A percentile compares a stretch with the other conserved stretches of the same genome.
Conservation (phyloP, 2,329 filamentous ascomycete genomes). For the Rhytidhysteron rufulum region DNA sequence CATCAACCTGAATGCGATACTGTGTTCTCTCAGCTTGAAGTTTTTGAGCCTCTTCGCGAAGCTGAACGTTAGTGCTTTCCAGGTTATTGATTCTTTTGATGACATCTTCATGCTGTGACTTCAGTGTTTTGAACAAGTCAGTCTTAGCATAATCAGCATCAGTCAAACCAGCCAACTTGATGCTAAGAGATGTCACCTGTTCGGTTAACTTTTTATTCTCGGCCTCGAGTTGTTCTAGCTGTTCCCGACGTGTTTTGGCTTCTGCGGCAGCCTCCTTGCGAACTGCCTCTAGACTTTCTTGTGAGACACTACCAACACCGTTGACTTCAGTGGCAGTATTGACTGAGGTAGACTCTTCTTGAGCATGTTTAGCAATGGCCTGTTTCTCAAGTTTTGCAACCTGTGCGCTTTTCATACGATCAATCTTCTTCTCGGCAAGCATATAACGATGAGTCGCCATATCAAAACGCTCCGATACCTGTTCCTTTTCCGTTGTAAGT, state of each 20-base stretch:
- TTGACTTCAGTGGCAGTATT: constrained; percentile 53
- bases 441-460: constrained; percentile 87
- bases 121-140: constrained; percentile 89
- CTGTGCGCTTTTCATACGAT: constrained; percentile 81
- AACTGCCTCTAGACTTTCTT: constrained; percentile 67
- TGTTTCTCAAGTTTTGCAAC: constrained; percentile 91
- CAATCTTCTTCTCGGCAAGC: constrained; percentile 91
- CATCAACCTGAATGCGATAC: constrained; percentile 76
- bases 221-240: constrained; percentile 72
- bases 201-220: constrained; percentile 74
- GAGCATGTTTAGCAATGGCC: constrained; percentile 45
- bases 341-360: constrained; percentile 42
- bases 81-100: constrained; percentile 89
- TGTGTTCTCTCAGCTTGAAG: constrained; percentile 78
- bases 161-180: constrained; percentile 65
- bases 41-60: constrained; percentile 82
- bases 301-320: constrained; percentile 54
- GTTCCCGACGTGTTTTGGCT: constrained; percentile 80
- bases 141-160: constrained; percentile 94
- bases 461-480: constrained; percentile 81
- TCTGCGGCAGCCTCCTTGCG: constrained; percentile 74
- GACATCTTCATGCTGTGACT: constrained; percentile 85
- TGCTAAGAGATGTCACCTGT: constrained; percentile 71
- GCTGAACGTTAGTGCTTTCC: constrained; percentile 79
- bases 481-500: constrained; percentile 73